Base-by-base conservation (phyloP, 1,139 yeast genomes). In the Debaryomycetaceae sp. region DNA sequence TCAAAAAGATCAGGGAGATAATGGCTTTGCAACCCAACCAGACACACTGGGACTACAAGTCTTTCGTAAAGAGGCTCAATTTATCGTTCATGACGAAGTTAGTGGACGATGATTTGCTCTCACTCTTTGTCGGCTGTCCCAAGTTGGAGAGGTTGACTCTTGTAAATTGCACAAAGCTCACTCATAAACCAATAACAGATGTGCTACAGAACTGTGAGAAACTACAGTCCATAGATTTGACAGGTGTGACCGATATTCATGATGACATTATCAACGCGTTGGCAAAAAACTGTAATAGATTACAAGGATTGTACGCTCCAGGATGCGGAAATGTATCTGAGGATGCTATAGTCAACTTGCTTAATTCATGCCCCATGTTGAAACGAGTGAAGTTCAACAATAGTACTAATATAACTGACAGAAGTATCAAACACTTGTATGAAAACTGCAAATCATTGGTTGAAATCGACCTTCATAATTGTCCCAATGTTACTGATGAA, bases 221-320 rank as follows among this genome's bases (percentile, higher is more conserved):
- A 51, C 68, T 93, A 47, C 95, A 88, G 61, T 87, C 96, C 37
- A 85, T 93, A 42, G 99, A 93, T 66, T 75, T 93, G 55, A 85
- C 96, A 0, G 93, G 95, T n/a, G 85, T 89, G n/a, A 76, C 75
- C 37, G 81, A 77, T 51, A 70, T 74, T 43, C 78, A 74, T 49
- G 96, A 91, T 66, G 81, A 77, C 42, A 81, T 90, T 6, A 78
- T 90, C 47, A 55, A 68, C 39, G 81, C 87, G n/a, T 70, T 91
- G 53, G 91, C 97, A 1, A 60, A 63, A 11, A 76, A 80, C 58
- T 90, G 97, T 62, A 78, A 79, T 35, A 70, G 93, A 43, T 72
- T 93, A 41, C 98, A 93, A 65, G 97, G 97, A 1, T 71, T 91
- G 40, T 91, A 91, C 59, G 95, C 95, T 0, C 91, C 96, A 0